These are phyloP conservation scores for Cyclotella atomus DNA, from an alignment of 108 stramenopile species.

Conservation along the genomic window DNA sequence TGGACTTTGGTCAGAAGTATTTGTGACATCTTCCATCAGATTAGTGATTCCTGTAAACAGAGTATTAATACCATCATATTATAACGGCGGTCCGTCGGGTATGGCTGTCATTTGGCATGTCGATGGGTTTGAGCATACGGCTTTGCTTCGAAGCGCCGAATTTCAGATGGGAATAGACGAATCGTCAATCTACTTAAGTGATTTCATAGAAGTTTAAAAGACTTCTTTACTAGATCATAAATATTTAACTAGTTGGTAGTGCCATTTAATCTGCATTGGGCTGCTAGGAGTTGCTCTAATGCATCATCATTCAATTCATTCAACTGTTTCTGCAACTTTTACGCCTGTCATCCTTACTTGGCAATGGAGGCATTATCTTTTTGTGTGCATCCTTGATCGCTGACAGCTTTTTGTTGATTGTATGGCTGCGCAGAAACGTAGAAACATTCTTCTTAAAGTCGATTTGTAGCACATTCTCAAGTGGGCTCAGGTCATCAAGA, in stretches of 20 bases:
- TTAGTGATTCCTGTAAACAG: constrained; percentile 61
- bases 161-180: constrained; percentile 14
- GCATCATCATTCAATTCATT: constrained; percentile 31
- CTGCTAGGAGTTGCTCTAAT: constrained; percentile 34
- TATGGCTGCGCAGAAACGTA: constrained; percentile 55
- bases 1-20: constrained; percentile 74
- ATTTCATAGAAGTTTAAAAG: too few species aligned
- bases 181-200: constrained; percentile 1
- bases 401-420: constrained; percentile 64
- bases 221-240: neutral
- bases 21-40: constrained; percentile 73
- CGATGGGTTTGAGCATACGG: neutral
- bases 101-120: constrained; percentile 28
- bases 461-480: constrained; percentile 66
- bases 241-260: neutral
- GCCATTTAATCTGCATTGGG: constrained; percentile 9
- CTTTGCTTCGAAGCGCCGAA: neutral
- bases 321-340: constrained; percentile 20
- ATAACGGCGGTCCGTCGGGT: constrained; percentile 15
- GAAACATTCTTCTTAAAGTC: constrained; percentile 62
- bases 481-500: constrained; percentile 60
- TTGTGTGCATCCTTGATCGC: neutral
- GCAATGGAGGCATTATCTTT: neutral
- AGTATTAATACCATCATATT: constrained; percentile 31
- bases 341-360: constrained; percentile 5